Base-by-base conservation (phyloP, 2,329 filamentous ascomycete species). In the Lasiodiplodia gonubiensis region DNA sequence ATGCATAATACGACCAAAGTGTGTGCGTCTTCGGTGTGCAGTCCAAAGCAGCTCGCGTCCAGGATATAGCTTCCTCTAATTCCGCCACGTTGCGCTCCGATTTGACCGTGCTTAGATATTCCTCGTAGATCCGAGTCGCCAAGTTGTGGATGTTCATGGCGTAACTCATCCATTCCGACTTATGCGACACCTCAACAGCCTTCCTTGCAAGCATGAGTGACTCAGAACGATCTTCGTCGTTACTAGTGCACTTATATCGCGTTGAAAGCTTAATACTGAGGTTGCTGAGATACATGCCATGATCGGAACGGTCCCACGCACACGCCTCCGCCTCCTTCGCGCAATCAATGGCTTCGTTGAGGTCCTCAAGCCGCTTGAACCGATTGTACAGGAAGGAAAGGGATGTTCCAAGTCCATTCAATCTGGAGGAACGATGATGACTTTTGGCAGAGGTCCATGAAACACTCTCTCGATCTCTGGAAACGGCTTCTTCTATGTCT, bases 311-410 rank as follows among this genome's bases (percentile, higher is more conserved):
- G 6, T 23, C 35, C 18, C 21, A 35, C 4, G 59, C 8, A 16
- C 27, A 30, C 5, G 51, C 12, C 35, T 21, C 30, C n/a, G 42
- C 33, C 27, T 69, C 35, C 54, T 37, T 67, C 8, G 68, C 65
- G 46, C 39, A 59, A 21, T 52, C 30, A 14, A 69, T 68, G n/a
- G 68, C 65, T 11, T 53, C 51, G 37, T 69, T 46, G 18, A 69
- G 63, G 30, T 69, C 49, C 23, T 68, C 37, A 0, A 52, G 16
- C 18, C 52, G 51, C 23, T 23, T 42, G 6, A 21, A 46, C 11
- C 54, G 23, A 11, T 39, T 6, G 4, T 46, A 61, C 2, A 48
- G 39, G 11, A 2, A 23, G 5, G 21, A 61, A 12, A 61, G 57
- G 3, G 35, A 61, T 16, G 37, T 49, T 23, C 57, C 57, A 27